Evolutionary conservation across 805 yeast genomes (phyloP), one percentile per base, ranked within the genome.

Genomic region (Saccharomycopsis guyanensis): DNA sequence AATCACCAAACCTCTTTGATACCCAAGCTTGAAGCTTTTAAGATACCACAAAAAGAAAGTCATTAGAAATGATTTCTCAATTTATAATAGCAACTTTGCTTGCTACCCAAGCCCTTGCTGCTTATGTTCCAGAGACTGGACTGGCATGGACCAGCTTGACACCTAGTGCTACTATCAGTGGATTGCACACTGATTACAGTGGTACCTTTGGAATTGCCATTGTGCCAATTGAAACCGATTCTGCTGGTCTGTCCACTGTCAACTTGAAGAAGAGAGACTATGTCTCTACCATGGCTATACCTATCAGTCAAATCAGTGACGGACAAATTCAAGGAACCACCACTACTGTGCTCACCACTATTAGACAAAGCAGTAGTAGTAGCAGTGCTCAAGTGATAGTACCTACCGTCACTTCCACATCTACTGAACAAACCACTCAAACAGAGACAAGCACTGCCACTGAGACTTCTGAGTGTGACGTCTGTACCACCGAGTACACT

Each of bases 101-200:
- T 59, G 70, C 72, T 43, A 62, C 76, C n/a, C 49, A 68, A 16
- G 70, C 79, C 24, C 43, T 70, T 42, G 82, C 83, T 43, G 85
- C 85, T 47, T 74, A 74, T 55, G 75, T 78, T 55, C 84, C 85
- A 52, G 63, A 78, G 44, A 82, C 75, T 50, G 78, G 81, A 56
- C 46, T 50, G 7, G 15, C 40, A 6, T 69, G 72, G 72, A 55
- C 68, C 42, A 68, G 71, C 48, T 56, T 68, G 56, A 68, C 70
- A 13, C 72, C 73, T 55, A 55, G 59, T 15, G 59, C 65, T 40
- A 66, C 70, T 40, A 65, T 61, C 57, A 45, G 59, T 22, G 63
- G 64, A 47, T 71, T 67, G 49, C 43, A 58, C 34, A 61, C 71
- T 34, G 61, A 60, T 38, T 64, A 62, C 58, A 45, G 61, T 22